A percentile compares a stretch with the other conserved stretches of the same genome.
Evolutionary conservation across 495 filamentous ascomycete genomes (phyloP).

Genomic region (Lepraria neglecta): DNA sequence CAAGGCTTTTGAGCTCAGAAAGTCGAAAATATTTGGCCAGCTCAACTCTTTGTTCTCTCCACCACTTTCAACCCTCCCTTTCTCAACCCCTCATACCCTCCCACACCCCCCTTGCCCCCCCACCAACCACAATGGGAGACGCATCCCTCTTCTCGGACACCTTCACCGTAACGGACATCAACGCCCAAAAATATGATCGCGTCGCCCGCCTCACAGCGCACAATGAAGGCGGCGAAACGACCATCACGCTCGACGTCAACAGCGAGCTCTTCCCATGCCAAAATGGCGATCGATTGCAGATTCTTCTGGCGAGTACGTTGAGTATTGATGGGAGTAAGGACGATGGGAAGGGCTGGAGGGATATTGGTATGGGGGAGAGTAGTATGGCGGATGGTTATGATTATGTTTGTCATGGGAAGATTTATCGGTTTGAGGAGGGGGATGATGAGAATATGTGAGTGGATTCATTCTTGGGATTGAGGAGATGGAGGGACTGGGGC

Average conservation of each 20-base stretch:
- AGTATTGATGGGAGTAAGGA: conserved; percentile 74
- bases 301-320: conserved; percentile 77
- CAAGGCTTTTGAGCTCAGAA: too few species aligned
- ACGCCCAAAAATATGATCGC: conserved; percentile 87
- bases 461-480: background rate
- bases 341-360: conserved; percentile 75
- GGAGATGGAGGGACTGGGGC: conserved; percentile 10
- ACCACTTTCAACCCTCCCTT: too few species aligned
- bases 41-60: too few species aligned
- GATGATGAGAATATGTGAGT: conserved; percentile 79
- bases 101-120: too few species aligned
- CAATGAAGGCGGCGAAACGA: conserved; percentile 61
- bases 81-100: too few species aligned
- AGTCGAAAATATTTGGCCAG: too few species aligned
- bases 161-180: conserved; percentile 73
- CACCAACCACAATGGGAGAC: conserved; percentile 51
- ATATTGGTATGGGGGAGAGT: conserved; percentile 62
- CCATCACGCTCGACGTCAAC: conserved; percentile 88
- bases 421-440: conserved; percentile 93
- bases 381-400: conserved; percentile 88
- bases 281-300: conserved; percentile 64
- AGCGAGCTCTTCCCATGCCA: conserved; percentile 77
- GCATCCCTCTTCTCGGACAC: conserved; percentile 86
- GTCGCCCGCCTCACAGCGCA: conserved; percentile 72
- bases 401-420: conserved; percentile 96